Evolutionary conservation across 768 basidiomycete genomes (phyloP), one percentile per base, ranked within the genome.

Genomic region (Plicaturopsis crispa): DNA sequence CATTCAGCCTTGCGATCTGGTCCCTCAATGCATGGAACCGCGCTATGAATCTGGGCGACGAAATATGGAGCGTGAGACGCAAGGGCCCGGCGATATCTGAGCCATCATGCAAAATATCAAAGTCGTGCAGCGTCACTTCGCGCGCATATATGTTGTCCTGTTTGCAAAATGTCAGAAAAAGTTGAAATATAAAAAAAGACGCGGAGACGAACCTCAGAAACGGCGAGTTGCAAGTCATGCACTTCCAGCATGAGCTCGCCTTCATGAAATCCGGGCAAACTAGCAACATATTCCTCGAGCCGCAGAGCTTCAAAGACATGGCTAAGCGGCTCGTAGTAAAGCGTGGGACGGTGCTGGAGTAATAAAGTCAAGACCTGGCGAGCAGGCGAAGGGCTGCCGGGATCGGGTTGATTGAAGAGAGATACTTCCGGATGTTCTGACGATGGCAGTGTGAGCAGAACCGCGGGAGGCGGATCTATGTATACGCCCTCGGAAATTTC

Each of bases 281-380:
- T 56, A 33, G 63, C 59, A 21, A 84, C 51, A 39, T 62, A 53
- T 34, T 74, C 69, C 40, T 86, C 81, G 49, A 73, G 68, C 21
- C 83, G 80, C 31, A 89, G 60, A 40, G 79, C 80, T 39, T 80
- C 80, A 49, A 88, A 87, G 14, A 87, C 73, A 40, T 59, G 66
- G 31, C 70, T 73, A 33, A 89, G 52, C 20, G 84, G 78, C 53
- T 87, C 84, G 48, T 87, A 88, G 55, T 84, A 89, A 5, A 88
- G 63, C 4, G 76, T 82, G 3, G 84, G 84, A 13, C 62, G 69
- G 41, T 75, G 63, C 33, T 75, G 70, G 41, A 89, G 66, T 34
- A 88, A 60, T 5, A 84, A 52, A n/a, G 58, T 52, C 22, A 44
- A 58, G 31, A 21, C 32, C 45, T 35, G 49, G 30, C 53, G 51